Conservation (phyloP, 108 stramenopile genomes). For the Schizochytrium sp. region DNA sequence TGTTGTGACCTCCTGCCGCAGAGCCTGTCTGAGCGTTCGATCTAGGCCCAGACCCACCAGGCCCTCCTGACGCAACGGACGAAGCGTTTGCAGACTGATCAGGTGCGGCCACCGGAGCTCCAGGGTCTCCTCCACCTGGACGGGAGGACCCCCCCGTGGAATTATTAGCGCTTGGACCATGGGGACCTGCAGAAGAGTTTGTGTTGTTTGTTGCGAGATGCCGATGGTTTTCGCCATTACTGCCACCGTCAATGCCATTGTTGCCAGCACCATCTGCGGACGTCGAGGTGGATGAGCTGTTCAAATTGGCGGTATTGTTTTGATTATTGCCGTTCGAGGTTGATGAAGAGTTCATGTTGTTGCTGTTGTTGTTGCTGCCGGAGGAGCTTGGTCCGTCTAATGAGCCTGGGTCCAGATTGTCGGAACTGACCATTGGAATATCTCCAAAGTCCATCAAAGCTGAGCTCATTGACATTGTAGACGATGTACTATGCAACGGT, state of each 20-base stretch:
- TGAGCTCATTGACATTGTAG: background rate
- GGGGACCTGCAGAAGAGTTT: too few species aligned
- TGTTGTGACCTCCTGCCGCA: background rate
- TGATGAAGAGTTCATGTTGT: background rate
- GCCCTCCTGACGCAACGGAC: background rate
- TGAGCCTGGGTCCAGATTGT: background rate
- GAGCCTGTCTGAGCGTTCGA: background rate
- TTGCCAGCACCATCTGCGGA: too few species aligned
- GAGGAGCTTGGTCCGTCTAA: background rate
- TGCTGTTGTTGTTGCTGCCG: constrained; percentile 40
- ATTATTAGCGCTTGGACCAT: too few species aligned
- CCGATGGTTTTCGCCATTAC: too few species aligned
- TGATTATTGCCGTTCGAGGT: background rate
- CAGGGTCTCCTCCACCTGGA: background rate
- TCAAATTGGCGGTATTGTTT: too few species aligned
- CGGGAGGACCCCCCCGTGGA: too few species aligned
- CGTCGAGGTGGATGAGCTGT: too few species aligned
- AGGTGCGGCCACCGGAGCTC: background rate
- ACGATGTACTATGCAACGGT: constrained; percentile 1
- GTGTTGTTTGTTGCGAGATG: too few species aligned
- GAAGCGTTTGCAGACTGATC: background rate
- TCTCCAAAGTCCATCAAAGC: background rate
- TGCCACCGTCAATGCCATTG: too few species aligned
- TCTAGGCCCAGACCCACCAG: constrained; percentile 26
- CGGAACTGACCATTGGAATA: background rate